These are phyloP conservation scores for Plectranthus barbatus DNA, from an alignment of 257 asterid genomes.

Conservation along the genomic window DNA sequence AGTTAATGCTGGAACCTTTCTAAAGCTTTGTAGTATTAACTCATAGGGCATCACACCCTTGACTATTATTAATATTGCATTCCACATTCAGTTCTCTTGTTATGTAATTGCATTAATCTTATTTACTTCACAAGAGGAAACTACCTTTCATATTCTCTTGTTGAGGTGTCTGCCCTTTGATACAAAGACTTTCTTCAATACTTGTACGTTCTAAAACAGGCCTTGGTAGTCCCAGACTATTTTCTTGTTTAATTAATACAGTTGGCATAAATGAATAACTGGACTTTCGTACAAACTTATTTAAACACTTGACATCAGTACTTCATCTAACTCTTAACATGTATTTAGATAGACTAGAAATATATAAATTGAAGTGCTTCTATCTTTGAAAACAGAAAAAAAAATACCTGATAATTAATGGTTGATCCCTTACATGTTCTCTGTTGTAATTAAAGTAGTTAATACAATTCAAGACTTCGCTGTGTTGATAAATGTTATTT, in stretches of 20 bases:
- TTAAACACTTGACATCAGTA: slow-evolving; percentile 32
- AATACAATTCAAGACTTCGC: background rate
- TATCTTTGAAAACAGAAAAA: background rate
- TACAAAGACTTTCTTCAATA: background rate
- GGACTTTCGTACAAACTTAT: slow-evolving; percentile 37
- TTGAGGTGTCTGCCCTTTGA: background rate
- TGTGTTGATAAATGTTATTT: background rate
- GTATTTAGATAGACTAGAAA: background rate
- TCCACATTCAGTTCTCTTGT: background rate
- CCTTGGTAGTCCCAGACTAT: no score
- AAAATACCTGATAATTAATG: background rate
- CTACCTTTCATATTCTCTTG: background rate
- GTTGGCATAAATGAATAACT: slow-evolving; percentile 34
- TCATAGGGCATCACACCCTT: background rate
- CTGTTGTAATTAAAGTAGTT: no score
- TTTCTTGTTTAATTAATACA: slow-evolving; percentile 27
- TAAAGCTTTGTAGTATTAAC: background rate
- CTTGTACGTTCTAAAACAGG: no score
- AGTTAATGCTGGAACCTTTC: background rate
- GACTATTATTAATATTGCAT: background rate
- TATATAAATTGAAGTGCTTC: background rate
- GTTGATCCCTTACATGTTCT: no score
- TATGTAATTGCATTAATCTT: background rate
- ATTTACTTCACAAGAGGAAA: background rate
- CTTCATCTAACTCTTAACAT: slow-evolving; percentile 23